phyloP scores from a whole-genome alignment of 1,139 yeast genomes.

The Cylindricascospora bacillispora region DNA sequence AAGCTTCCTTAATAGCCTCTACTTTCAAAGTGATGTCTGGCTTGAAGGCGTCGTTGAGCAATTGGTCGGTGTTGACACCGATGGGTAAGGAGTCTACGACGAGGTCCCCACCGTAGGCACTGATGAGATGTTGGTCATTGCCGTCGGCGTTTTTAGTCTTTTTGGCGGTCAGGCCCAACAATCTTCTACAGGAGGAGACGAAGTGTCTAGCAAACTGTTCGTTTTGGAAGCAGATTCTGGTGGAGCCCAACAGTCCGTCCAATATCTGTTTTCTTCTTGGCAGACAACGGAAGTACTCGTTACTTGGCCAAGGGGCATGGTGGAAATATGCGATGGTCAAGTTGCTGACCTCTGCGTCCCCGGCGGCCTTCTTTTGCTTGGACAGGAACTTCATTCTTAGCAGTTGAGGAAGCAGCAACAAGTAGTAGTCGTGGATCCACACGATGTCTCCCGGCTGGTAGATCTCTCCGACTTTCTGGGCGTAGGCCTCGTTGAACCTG shows the following conservation, averaged over 20 bases:
- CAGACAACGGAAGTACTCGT: slow-evolving; percentile 85
- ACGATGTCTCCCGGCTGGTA: slow-evolving; percentile 86
- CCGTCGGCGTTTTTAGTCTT: slow-evolving; percentile 17
- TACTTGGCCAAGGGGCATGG: slow-evolving; percentile 89
- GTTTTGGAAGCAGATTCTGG: slow-evolving; percentile 75
- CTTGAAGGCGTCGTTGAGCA: slow-evolving; percentile 45
- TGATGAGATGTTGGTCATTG: slow-evolving; percentile 31
- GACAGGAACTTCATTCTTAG: slow-evolving; percentile 52
- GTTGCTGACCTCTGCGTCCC: slow-evolving; percentile 60
- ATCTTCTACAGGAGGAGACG: slow-evolving; percentile 74
- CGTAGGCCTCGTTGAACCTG: slow-evolving; percentile 79
- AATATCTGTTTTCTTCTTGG: slow-evolving; percentile 71
- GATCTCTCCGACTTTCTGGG: slow-evolving; percentile 56
- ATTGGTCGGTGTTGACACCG: slow-evolving; percentile 64
- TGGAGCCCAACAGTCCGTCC: slow-evolving; percentile 87
- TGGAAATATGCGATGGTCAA: slow-evolving; percentile 65
- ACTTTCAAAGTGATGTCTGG: slow-evolving; percentile 34
- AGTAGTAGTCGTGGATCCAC: slow-evolving; percentile 91
- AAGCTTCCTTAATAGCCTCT: slow-evolving; percentile 46
- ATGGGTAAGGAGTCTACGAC: slow-evolving; percentile 68
- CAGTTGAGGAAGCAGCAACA: slow-evolving; percentile 74
- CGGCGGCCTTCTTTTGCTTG: background rate
- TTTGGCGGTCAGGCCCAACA: slow-evolving; percentile 53
- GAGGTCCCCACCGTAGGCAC: slow-evolving; percentile 66
- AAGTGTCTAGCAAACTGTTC: slow-evolving; percentile 83